Evolutionary conservation across 1,139 yeast species (phyloP), one percentile per base, ranked within the genome.

Genomic region (Meyerozyma sp.): DNA sequence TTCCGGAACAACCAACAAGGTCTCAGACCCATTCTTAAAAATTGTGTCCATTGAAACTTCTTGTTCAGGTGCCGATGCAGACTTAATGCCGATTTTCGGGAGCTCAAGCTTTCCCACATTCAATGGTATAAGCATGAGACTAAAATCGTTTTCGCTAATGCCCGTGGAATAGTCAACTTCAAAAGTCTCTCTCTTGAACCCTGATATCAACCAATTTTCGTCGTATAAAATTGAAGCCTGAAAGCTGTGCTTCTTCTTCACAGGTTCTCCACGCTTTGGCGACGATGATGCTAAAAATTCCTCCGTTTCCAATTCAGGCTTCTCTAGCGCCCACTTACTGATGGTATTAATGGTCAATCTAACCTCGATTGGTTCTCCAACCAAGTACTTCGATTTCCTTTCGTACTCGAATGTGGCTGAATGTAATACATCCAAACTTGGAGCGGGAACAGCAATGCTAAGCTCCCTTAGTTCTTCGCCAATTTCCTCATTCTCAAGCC

Each of bases 1-100:
- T 46, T 83, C 89, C 0, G 93, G 88, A 2, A 85, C 84, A n/a
- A 89, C 83, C 43, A 85, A 66, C 3, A 87, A 65, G 0, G 84
- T 74, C 51, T 86, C 90, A 39, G 79, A 73, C 9, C 84, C 85
- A 58, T 87, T 88, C 47, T 74, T 73, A 50, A 81, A 75, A 43
- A 83, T 84, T 8, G 82, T 62, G 47, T 87, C 91, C 70, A 80
- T 73, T 10, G 74, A 62, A 20, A 70, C 55, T 27, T 66, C 64
- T 40, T 60, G 61, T 40, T 61, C 63, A 4, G 53, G 55, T 21
- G 50, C 53, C 28, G 59, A 61, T 29, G 54, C 64, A 14, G 65
- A 54, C 41, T 65, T 63, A 11, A 89, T 71, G n/a, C 69, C 72
- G 11, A 44, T 5, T 46, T 68, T 73, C 0, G 98, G 98, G 32